Percentiles rank a stretch among this genome's conserved stretches.
Evolutionary conservation across 148 eudicot genomes (phyloP).

Genomic region (Fagopyrum tataricum): DNA sequence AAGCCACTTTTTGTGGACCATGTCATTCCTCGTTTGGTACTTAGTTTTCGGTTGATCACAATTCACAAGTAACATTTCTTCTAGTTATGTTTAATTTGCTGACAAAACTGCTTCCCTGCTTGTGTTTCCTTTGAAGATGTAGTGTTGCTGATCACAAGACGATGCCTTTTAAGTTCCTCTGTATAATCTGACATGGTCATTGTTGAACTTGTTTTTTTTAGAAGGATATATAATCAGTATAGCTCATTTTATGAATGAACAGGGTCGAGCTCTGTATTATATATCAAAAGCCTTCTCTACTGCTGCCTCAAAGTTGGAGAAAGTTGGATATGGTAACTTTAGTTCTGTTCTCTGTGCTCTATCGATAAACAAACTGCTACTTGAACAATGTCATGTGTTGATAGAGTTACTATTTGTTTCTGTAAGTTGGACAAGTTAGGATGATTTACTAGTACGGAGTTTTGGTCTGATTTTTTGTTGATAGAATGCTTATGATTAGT

Average conservation of each 20-base stretch:
- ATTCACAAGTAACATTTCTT: no score
- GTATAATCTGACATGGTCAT: neutral
- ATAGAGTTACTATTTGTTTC: neutral
- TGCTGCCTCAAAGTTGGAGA: slow-evolving; percentile 82
- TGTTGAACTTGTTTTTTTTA: neutral
- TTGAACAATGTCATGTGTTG: neutral
- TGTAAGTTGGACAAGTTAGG: neutral
- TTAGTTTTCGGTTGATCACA: neutral
- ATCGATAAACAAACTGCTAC: neutral
- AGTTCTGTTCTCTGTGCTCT: neutral
- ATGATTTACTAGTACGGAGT: neutral
- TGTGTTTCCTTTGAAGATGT: neutral
- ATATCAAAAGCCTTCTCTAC: slow-evolving; percentile 81
- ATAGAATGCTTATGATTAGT: neutral
- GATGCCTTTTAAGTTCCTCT: neutral
- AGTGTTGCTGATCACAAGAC: neutral
- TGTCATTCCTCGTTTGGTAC: neutral
- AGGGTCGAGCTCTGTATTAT: slow-evolving; percentile 85
- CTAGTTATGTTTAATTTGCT: no score
- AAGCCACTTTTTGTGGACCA: neutral
- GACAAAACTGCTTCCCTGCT: neutral
- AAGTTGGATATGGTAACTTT: slow-evolving; percentile 76
- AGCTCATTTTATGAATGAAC: slow-evolving; percentile 14
- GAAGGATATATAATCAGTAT: neutral
- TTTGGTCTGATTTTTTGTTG: neutral